Evolutionary conservation across 352 stramenopile genomes (phyloP).

Genomic region (Phytophthora citrophthora): DNA sequence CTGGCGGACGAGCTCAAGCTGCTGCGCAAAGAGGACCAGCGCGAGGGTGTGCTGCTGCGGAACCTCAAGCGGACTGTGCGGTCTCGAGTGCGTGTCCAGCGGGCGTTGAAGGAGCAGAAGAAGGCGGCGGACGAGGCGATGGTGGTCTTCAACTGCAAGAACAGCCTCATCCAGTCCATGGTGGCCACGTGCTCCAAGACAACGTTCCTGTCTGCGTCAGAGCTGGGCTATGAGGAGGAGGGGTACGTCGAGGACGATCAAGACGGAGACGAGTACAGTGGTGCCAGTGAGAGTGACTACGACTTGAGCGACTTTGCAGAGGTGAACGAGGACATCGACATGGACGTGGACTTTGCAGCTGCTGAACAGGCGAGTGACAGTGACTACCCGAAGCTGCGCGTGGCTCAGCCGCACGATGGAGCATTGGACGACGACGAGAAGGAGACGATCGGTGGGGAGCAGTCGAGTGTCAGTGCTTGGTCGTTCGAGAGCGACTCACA

Average conservation of each 20-base stretch:
- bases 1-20: slow-evolving; percentile 55
- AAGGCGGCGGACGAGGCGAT: slow-evolving; percentile 48
- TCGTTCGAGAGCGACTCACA: slow-evolving; percentile 42
- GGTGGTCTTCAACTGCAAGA: slow-evolving; percentile 54
- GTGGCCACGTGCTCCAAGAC: slow-evolving; percentile 54
- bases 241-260: slow-evolving; percentile 34
- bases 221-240: slow-evolving; percentile 31
- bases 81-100: slow-evolving; percentile 39
- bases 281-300: slow-evolving; percentile 47
- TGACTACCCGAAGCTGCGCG: slow-evolving; percentile 25
- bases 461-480: slow-evolving; percentile 31
- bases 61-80: slow-evolving; percentile 55
- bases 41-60: slow-evolving; percentile 50
- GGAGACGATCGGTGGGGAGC: slow-evolving; percentile 14
- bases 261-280: slow-evolving; percentile 44
- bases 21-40: slow-evolving; percentile 54
- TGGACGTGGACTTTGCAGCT: slow-evolving; percentile 29
- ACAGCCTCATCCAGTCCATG: slow-evolving; percentile 68
- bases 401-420: slow-evolving; percentile 8
- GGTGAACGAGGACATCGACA: slow-evolving; percentile 37
- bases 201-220: slow-evolving; percentile 23
- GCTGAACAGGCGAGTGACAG: background rate
- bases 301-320: slow-evolving; percentile 41
- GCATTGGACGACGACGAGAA: slow-evolving; percentile 14
- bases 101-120: slow-evolving; percentile 44